Evolutionary conservation across 75 land plant species (phyloP).

Genomic region (Chamaecyparis obtusa): DNA sequence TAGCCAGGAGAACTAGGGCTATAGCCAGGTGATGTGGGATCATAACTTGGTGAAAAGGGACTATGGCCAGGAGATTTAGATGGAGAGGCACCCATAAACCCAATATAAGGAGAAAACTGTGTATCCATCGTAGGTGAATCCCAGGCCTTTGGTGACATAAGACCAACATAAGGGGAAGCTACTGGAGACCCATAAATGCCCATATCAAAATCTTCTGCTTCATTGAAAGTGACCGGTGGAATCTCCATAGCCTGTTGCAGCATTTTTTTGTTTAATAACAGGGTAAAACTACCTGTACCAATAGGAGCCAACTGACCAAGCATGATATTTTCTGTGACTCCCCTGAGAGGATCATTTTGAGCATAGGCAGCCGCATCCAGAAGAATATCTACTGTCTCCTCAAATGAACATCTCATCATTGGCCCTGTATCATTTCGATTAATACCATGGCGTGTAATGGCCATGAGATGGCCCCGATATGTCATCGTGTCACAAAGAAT

Average conservation of each 20-base stretch:
- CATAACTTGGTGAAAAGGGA: slow-evolving; percentile 30
- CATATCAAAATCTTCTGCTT: slow-evolving; percentile 76
- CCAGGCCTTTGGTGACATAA: slow-evolving; percentile 23
- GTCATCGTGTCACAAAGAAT: slow-evolving; percentile 60
- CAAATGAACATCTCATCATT: slow-evolving; percentile 97
- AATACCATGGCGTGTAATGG: slow-evolving; percentile 78
- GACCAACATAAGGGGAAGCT: slow-evolving; percentile 78
- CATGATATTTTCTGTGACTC: slow-evolving; percentile 98
- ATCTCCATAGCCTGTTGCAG: slow-evolving; percentile 88
- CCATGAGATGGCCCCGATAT: slow-evolving; percentile 51
- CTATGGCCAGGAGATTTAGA: slow-evolving; percentile 25
- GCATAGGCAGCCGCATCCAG: slow-evolving; percentile 97
- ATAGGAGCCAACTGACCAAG: slow-evolving; percentile 95
- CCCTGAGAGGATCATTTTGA: slow-evolving; percentile 81
- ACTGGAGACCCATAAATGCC: slow-evolving; percentile 67
- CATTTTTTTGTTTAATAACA: slow-evolving; percentile 85
- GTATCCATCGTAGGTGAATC: slow-evolving; percentile 48
- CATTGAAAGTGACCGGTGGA: slow-evolving; percentile 80
- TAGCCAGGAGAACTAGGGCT: slow-evolving; percentile 40
- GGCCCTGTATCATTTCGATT: slow-evolving; percentile 97
- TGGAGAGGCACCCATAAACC: slow-evolving; percentile 86
- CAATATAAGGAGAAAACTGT: slow-evolving; percentile 93
- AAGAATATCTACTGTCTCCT: slow-evolving; percentile 63
- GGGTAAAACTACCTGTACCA: slow-evolving; percentile 79
- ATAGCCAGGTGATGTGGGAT: slow-evolving; percentile 27